Evolutionary conservation across 129 eudicot genomes (phyloP), one percentile per base, ranked within the genome.

Genomic region (Gnaphalium uliginosum): DNA sequence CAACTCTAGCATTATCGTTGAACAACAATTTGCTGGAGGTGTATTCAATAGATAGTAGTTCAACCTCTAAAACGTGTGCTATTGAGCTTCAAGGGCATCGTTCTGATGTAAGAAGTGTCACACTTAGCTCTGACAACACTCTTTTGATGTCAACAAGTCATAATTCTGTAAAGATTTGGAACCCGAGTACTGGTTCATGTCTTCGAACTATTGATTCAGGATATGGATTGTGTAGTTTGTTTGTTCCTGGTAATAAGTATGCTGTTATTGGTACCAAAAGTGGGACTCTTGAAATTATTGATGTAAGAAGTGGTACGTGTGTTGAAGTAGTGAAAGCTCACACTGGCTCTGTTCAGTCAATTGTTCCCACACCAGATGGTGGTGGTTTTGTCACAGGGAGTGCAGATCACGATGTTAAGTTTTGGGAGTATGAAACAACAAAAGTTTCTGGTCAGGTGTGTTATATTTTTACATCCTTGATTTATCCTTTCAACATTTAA

Each of bases 71-170:
- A 75, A 75, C 80, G 11, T 76, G 73, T 78, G 72, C 87, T 27
- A 83, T 91, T 81, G 99, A 94, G 79, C 97, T 94, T 35, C 96
- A 83, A 72, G 99, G 99, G 23, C 96, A 94, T 87, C 94, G 96
- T 37, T 91, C 99, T 54, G 99, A 83, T 81, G 92, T 94, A 71
- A 91, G 99, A 84, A 94, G 99, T 81, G 90, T 94, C 39, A 78
- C 90, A n/a, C 97, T 94, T 71, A 89, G 94, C 81, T 88, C 97
- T 69, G 97, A 94, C 81, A 91, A 89, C 81, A 87, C 90, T 32
- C 92, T 94, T 75, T 78, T 94, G 58, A 78, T 94, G 92, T 89
- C 99, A 60, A 94, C 99, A 14, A 94, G 93, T 80, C 99, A 94
- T 74, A 94, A 86, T 73, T 66, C 97, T 18, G 88, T 86, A 11